Evolutionary conservation across 106 monocot genomes (phyloP), one percentile per base, ranked within the genome.

Genomic region (Agapanthus africanus): DNA sequence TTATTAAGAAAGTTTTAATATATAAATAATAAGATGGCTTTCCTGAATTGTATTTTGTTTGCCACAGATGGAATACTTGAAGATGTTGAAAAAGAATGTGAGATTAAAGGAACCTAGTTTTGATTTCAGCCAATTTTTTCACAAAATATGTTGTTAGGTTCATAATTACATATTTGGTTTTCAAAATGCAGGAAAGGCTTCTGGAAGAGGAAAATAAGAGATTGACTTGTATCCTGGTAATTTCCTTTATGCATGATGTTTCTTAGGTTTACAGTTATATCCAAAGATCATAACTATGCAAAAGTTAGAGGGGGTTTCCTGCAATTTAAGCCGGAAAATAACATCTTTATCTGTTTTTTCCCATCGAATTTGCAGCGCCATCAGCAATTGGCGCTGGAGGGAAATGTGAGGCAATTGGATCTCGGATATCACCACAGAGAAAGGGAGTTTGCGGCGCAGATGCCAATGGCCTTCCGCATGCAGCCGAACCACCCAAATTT

Each of bases 401-500:
- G 71, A 33, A 81, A 75, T 62, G 46, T 86, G 38, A 85, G 85
- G 63, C 88, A 85, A 38, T 54, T 81, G 38, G 82, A 82, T 22
- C 71, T 85, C 42, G 72, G 76, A 8, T 85, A 83, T 78, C 78
- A 73, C 25, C 83, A 79, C 32, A 73, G 73, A 60, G 94, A 81
- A 30, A 72, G 84, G 51, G 90, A 87, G 26, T 85, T 76, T 44
- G 68, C 82, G 13, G 19, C 79, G 0, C 87, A 88, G 68, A 83
- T 91, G 70, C 85, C 90, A 21, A 79, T 88, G 65, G 77, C 73
- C 32, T 95, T 91, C 68, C 78, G 79, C 7, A 85, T 85, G 60
- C 91, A 95, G 54, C 91, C 91, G 14, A 83, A 82, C 47, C 95
- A 88, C 57, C 88, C 91, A 0, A 85, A 95, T 74, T 80, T 95